These are phyloP conservation scores for Aspergillus mulundensis DNA, from an alignment of 495 filamentous ascomycete genomes.

Conservation along the genomic window DNA sequence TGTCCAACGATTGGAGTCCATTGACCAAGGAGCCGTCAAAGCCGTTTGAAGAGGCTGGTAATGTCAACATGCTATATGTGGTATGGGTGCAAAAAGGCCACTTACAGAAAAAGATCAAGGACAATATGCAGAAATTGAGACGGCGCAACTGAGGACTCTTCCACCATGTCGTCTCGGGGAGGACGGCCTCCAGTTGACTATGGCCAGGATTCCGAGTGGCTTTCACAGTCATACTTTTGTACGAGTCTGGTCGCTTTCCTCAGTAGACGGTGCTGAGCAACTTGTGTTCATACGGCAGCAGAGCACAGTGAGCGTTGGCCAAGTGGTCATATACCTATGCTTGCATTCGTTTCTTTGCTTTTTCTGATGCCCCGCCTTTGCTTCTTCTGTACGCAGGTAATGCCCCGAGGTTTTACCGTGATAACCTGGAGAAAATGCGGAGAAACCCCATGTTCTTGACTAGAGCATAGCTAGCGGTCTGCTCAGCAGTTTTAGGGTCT, in stretches of 20 bases:
- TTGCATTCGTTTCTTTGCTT: neutral
- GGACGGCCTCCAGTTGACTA: neutral
- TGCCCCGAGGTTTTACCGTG: neutral
- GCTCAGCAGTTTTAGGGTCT: neutral
- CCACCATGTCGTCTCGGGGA: neutral
- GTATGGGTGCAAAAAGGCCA: neutral
- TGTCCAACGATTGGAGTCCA: constrained; percentile 17
- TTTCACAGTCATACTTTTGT: neutral
- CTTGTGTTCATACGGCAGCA: neutral
- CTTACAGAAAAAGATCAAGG: neutral
- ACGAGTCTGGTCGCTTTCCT: neutral
- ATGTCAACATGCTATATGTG: neutral
- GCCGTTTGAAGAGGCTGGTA: constrained; percentile 12
- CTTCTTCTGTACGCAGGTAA: neutral
- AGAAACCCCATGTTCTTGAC: neutral
- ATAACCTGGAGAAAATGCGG: neutral
- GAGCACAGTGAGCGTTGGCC: neutral
- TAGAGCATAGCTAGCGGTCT: no score
- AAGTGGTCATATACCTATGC: neutral
- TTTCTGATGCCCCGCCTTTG: neutral
- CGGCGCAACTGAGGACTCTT: neutral
- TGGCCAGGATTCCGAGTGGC: neutral
- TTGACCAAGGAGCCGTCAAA: constrained; percentile 25
- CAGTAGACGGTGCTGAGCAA: neutral
- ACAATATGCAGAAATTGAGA: neutral